A percentile compares a stretch with the other conserved stretches of the same genome.
Evolutionary conservation across 441 rosid species (phyloP).

Genomic region (Corymbia calophylla): DNA sequence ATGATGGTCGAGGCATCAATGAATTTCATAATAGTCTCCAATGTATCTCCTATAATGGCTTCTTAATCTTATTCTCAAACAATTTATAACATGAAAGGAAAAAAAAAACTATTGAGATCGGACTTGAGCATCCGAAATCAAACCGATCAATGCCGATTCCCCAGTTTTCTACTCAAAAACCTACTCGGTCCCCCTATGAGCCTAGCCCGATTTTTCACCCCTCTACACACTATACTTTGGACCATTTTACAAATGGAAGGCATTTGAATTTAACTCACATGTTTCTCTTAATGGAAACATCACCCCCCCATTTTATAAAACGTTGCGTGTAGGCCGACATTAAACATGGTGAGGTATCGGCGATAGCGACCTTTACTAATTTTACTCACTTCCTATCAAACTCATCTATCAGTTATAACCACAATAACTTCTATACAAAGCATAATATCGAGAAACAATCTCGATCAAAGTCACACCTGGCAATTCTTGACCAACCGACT

Average conservation of each 20-base stretch:
- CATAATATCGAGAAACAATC: fast-evolving
- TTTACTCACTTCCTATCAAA: background rate
- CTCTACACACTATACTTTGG: background rate
- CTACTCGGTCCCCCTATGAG: background rate
- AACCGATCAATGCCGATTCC: background rate
- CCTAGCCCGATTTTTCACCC: background rate
- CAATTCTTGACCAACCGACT: too few relatives aligned
- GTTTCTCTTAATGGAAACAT: background rate
- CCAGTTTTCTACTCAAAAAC: background rate
- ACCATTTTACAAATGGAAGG: background rate
- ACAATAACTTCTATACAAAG: background rate
- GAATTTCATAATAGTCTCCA: background rate
- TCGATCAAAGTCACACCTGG: background rate
- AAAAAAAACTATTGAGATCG: background rate
- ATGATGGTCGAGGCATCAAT: too few relatives aligned
- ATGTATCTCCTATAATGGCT: background rate
- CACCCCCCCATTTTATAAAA: background rate
- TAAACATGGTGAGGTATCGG: background rate
- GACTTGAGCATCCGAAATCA: background rate
- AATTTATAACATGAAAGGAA: background rate
- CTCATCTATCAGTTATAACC: background rate
- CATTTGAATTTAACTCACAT: background rate
- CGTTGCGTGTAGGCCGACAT: background rate
- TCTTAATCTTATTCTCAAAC: background rate
- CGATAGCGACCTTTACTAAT: background rate